phyloP scores from a whole-genome alignment of 1,284 basidiomycete species.

The Ustilago shanxiensis region DNA sequence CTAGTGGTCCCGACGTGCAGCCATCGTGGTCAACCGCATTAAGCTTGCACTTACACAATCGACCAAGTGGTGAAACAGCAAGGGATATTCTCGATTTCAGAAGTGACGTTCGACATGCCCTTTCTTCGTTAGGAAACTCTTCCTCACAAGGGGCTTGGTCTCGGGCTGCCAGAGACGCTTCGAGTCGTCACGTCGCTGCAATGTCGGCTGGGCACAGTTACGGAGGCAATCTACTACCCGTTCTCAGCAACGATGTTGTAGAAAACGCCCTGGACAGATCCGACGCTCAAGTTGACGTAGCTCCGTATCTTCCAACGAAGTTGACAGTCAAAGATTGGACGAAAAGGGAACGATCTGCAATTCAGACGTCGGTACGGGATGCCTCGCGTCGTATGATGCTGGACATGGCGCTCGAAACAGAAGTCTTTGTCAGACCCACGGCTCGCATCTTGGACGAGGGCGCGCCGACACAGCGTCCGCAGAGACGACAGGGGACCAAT shows the following conservation, averaged over 20 bases:
- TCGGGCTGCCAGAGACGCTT: not conserved
- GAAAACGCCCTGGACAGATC: conserved; percentile 8
- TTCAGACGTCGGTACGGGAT: conserved; percentile 15
- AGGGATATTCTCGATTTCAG: conserved; percentile 19
- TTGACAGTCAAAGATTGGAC: conserved; percentile 16
- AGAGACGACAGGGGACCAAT: conserved; percentile 35
- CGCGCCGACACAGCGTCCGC: conserved; percentile 24
- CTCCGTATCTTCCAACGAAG: conserved; percentile 19
- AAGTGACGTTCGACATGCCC: conserved; percentile 19
- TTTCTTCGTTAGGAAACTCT: conserved; percentile 19
- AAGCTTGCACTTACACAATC: not conserved
- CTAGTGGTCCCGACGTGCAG: not conserved
- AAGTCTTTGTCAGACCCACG: conserved; percentile 33
- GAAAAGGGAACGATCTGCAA: not conserved
- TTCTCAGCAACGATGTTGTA: conserved; percentile 6
- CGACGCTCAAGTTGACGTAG: not conserved
- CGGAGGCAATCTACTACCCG: not conserved
- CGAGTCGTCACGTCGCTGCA: not conserved
- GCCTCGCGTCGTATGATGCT: conserved; percentile 25
- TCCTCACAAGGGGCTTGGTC: conserved; percentile 20
- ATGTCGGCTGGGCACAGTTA: not conserved
- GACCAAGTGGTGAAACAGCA: not conserved
- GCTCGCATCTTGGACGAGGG: conserved; percentile 37
- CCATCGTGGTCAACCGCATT: conserved; percentile 11
- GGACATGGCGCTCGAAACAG: conserved; percentile 31